Base-by-base conservation (phyloP, 768 basidiomycete species). In the Lentinus tigrinus region DNA sequence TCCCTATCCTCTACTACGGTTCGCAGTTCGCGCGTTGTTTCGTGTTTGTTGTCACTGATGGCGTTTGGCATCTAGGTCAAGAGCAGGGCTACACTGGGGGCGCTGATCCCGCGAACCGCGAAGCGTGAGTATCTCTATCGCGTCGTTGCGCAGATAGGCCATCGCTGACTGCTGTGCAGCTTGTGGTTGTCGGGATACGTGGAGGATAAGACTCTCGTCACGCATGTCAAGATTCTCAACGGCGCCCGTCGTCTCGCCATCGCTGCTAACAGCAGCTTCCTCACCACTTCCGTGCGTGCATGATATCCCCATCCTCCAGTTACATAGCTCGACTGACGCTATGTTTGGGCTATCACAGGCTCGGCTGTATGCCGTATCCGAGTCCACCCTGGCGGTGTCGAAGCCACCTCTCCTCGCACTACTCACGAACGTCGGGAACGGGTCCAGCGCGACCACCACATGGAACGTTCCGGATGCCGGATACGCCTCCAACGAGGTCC, bases 161-260 rank as follows among this genome's bases (percentile, higher is more conserved):
- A 16, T 21, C 48, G 31, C 21, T 52, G 31, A 60, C 38, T 16
- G 24, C 47, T 10, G 34, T n/a, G 23, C 4, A 85, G 85, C 8
- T 75, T 88, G 26, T 89, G 87, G 88, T 73, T 79, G 7, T 78
- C 83, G 4, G 79, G 74, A 26, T 89, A 85, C 66, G 69, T 72
- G 27, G 75, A 77, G 19, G 74, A 81, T 49, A 78, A 81, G 51
- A 76, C 81, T 2, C 75, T 84, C 26, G 76, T 82, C 14, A 64
- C 68, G 54, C 79, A 80, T 61, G 71, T 83, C 47, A 75, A 67
- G 40, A 57, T 73, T 2, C 70, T 87, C n/a, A 87, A 85, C 60
- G 74, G 71, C 23, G 83, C 76, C 7, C 77, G 85, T 47, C 82
- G 80, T 65, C 73, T 73, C 10, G 83, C 83, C 5, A 80, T 80